phyloP scores from a whole-genome alignment of 495 filamentous ascomycete genomes.

The Aspergillus incahuasiensis region DNA sequence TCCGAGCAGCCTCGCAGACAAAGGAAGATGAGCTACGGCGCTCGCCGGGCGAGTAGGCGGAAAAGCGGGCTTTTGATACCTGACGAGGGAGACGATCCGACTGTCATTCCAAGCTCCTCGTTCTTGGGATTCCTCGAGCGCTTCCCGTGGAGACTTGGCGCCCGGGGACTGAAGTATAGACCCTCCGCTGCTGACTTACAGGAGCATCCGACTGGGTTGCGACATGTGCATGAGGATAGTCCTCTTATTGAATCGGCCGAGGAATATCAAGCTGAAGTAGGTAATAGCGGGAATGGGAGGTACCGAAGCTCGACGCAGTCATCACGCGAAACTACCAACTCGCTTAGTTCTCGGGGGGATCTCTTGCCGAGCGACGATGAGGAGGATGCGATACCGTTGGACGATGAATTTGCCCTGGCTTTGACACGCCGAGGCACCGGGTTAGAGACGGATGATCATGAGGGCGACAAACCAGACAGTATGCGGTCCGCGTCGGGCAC shows the following conservation, averaged over 20 bases:
- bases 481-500: conserved; percentile 54
- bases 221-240: conserved; percentile 55
- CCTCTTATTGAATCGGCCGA: conserved; percentile 66
- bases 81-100: conserved; percentile 68
- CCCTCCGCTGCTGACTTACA: conserved; percentile 87
- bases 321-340: conserved; percentile 83
- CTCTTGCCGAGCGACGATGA: conserved; percentile 92
- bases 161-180: conserved; percentile 74
- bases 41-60: conserved; percentile 55
- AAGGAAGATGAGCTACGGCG: conserved; percentile 85
- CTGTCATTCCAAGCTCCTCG: conserved; percentile 83
- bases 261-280: conserved; percentile 32
- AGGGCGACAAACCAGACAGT: conserved; percentile 64
- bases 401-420: conserved; percentile 86
- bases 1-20: conserved; percentile 66
- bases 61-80: conserved; percentile 60
- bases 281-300: conserved; percentile 44
- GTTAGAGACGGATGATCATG: conserved; percentile 60
- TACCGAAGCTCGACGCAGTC: conserved; percentile 74
- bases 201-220: conserved; percentile 67
- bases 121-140: conserved; percentile 80
- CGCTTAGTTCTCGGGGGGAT: conserved; percentile 87
- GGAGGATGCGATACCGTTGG: conserved; percentile 85
- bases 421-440: conserved; percentile 63
- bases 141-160: conserved; percentile 81